These are phyloP conservation scores for Trichoderma asperelloides DNA, from an alignment of 495 filamentous ascomycete genomes.

Conservation along the genomic window DNA sequence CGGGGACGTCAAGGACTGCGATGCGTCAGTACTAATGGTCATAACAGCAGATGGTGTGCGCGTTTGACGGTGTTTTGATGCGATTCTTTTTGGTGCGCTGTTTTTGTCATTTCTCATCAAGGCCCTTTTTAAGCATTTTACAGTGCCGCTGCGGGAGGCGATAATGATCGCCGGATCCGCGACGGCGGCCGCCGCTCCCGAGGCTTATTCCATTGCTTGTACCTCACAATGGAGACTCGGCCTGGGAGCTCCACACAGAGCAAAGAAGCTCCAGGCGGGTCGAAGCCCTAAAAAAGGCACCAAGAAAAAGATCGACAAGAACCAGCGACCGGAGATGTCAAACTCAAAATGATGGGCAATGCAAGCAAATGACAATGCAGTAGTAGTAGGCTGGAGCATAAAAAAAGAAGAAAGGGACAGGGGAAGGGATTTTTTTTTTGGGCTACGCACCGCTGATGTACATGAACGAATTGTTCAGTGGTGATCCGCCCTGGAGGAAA, in stretches of 20 bases:
- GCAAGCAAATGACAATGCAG: background rate
- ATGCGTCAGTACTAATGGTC: background rate
- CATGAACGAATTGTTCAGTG: conserved; percentile 42
- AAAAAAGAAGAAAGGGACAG: background rate
- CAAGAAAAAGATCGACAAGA: background rate
- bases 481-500: conserved; percentile 53
- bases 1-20: conserved; percentile 26
- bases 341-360: background rate
- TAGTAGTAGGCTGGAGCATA: background rate
- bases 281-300: background rate
- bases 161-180: background rate
- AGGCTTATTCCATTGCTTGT: background rate
- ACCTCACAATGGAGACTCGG: background rate
- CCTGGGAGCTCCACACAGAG: background rate
- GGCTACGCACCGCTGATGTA: conserved; percentile 24
- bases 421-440: background rate
- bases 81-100: background rate
- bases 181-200: conserved; percentile 6
- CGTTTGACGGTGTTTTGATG: background rate
- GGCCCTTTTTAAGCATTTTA: background rate
- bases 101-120: background rate
- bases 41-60: background rate
- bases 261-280: background rate
- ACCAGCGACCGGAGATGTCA: too few species aligned
- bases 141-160: background rate